A percentile compares a stretch with the other conserved stretches of the same genome.
phyloP scores from a whole-genome alignment of 768 basidiomycete species.

The Lactarius sanguifluus region DNA sequence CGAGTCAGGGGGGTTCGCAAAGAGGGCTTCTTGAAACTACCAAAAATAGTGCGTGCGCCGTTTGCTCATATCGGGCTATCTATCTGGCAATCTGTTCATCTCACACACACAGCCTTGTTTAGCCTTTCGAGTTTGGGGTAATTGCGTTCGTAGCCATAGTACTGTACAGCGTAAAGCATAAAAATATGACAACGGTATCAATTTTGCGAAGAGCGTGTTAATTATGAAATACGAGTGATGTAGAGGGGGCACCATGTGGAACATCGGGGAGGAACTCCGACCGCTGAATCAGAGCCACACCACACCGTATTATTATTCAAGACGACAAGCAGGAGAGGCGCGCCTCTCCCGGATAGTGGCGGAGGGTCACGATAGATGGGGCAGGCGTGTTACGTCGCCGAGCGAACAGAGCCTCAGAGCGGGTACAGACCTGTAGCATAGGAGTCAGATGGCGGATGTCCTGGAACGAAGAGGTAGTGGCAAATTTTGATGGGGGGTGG shows the following conservation, averaged over 20 bases:
- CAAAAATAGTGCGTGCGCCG: neutral
- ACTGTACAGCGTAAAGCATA: neutral
- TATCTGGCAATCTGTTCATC: neutral
- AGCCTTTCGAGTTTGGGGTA: neutral
- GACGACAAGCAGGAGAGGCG: neutral
- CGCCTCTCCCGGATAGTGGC: neutral
- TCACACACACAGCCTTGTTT: neutral
- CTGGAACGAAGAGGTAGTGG: neutral
- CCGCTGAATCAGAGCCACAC: neutral
- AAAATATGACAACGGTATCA: no score
- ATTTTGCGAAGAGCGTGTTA: no score
- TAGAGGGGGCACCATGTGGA: neutral
- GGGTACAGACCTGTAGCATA: neutral
- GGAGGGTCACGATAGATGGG: conserved; percentile 1
- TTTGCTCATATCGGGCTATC: conserved; percentile 2
- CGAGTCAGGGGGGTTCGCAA: neutral
- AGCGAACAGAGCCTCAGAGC: conserved; percentile 7
- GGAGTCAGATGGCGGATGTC: conserved; percentile 5
- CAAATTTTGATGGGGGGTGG: conserved; percentile 12
- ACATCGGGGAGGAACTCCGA: conserved; percentile 1
- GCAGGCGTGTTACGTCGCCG: conserved; percentile 16
- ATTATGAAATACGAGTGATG: neutral
- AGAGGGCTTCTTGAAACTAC: neutral
- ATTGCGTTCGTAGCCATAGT: neutral
- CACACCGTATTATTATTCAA: neutral